Conservation (phyloP, 192 early-diverging fungal species). For the Coemansia aciculifera region DNA sequence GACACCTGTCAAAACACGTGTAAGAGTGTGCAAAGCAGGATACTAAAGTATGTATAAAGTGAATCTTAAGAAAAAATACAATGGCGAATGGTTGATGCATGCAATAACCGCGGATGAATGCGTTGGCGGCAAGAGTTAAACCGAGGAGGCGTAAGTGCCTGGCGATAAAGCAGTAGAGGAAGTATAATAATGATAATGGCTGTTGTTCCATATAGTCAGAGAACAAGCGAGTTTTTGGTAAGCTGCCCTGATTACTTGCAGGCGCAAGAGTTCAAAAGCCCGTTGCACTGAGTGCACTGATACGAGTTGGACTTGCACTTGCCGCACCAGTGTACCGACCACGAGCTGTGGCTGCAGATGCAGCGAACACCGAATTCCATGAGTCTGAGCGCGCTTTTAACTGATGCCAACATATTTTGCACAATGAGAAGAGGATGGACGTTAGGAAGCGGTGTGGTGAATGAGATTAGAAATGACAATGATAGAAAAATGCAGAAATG, state of each 20-base stretch:
- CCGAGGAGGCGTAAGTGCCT: neutral
- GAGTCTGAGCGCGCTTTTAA: constrained; percentile 23
- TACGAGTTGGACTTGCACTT: constrained; percentile 43
- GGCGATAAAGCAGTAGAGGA: neutral
- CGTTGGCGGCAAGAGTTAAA: neutral
- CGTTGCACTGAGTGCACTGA: constrained; percentile 50
- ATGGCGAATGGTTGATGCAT: neutral
- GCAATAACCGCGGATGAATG: neutral
- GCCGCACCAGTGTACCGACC: constrained; percentile 52
- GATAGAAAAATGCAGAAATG: constrained; percentile 11
- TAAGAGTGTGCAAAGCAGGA: neutral
- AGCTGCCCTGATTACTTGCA: constrained; percentile 20
- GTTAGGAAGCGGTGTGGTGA: neutral
- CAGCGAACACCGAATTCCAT: constrained; percentile 51
- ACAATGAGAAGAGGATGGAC: neutral
- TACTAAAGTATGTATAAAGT: neutral
- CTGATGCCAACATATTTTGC: constrained; percentile 30
- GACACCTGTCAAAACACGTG: neutral
- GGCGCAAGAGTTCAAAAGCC: constrained; percentile 28
- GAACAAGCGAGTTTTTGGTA: neutral
- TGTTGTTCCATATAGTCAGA: neutral
- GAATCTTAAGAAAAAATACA: neutral
- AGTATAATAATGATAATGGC: neutral
- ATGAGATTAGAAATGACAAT: neutral
- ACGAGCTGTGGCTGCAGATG: constrained; percentile 41